Evolutionary conservation across 768 basidiomycete species (phyloP), one percentile per base, ranked within the genome.

Genomic region (Hypholoma sublateritium): DNA sequence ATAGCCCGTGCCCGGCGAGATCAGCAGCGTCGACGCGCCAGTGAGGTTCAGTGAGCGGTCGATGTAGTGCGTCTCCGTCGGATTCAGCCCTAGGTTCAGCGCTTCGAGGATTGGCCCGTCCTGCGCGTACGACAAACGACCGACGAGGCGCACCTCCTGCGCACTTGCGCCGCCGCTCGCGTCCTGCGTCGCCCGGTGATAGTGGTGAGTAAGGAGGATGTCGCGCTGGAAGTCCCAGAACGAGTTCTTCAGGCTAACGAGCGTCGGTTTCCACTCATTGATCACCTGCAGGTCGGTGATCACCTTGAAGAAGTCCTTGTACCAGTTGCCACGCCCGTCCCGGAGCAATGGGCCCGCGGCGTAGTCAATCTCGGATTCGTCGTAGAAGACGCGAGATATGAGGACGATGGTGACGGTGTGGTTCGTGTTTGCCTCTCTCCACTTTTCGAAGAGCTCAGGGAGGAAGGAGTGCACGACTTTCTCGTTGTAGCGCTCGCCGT

Each of bases 401-500:
- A 98, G 84, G 53, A 98, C 92, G 62, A 99, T 91, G 16, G 95
- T 95, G 54, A 96, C 90, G 7, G 88, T 91, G 66, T 99, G 97
- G 51, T 94, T 95, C 24, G 96, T 92, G 35, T 87, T 85, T 4
- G 87, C 81, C 55, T 89, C 86, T 44, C 82, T 77, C 95, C 95
- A 98, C 59, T 86, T 88, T 11, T 81, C 70, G 64, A 98, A 95
- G 3, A 98, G 81, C 13, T 89, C 83, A 1, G 96, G 95, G 7
- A 99, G 83, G 75, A 98, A 98, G 3, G 95, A 93, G 68, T 98
- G 95, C 2, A 96, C 89, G n/a, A 96, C 91, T 74, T 98, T 98
- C 70, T 98, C 97, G 67, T 93, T 89, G 72, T 89, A 94, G 5
- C 95, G 85, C 70, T 97, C 95, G 21, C 97, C 97, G 59, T 98